These are phyloP conservation scores for Galeopsis tetrahit DNA, from an alignment of 257 asterid species.

Conservation along the genomic window DNA sequence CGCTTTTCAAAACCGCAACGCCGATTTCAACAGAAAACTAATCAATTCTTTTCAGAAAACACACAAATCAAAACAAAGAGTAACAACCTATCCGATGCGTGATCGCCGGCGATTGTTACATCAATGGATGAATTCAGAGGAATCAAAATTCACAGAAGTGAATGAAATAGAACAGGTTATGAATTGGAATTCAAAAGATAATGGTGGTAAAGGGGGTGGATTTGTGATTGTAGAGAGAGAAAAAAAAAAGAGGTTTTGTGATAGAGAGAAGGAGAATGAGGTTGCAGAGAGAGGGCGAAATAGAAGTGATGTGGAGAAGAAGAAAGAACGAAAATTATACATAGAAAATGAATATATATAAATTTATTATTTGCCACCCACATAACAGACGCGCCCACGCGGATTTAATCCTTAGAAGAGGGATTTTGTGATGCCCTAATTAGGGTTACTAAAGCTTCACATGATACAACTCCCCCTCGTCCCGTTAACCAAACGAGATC, in stretches of 20 bases:
- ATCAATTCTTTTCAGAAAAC: conserved; percentile 4
- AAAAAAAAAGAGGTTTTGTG: not conserved
- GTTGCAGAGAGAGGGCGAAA: conserved; percentile 30
- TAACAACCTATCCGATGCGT: conserved; percentile 20
- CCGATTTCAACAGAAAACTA: conserved; percentile 21
- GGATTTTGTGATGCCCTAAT: conserved; percentile 32
- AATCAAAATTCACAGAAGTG: conserved; percentile 23
- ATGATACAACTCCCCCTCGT: not conserved
- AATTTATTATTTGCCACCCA: not conserved
- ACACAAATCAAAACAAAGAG: conserved; percentile 19
- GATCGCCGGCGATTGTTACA: conserved; percentile 37
- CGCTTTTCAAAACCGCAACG: conserved; percentile 35
- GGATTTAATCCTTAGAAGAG: conserved; percentile 10
- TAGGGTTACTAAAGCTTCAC: conserved; percentile 32
- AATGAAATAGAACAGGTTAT: conserved; percentile 15
- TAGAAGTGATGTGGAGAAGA: conserved; percentile 30
- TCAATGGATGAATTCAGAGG: conserved; percentile 16
- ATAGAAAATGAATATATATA: not conserved
- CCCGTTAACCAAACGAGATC: too few species aligned
- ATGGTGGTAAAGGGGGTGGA: conserved; percentile 31
- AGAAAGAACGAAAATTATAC: conserved; percentile 24
- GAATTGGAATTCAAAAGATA: not conserved
- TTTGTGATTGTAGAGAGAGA: conserved; percentile 36
- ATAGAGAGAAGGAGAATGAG: conserved; percentile 21
- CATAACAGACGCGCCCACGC: conserved; percentile 15